These are phyloP conservation scores for Dactylellina sp. DNA, from an alignment of 2,329 filamentous ascomycete genomes.

Conservation along the genomic window DNA sequence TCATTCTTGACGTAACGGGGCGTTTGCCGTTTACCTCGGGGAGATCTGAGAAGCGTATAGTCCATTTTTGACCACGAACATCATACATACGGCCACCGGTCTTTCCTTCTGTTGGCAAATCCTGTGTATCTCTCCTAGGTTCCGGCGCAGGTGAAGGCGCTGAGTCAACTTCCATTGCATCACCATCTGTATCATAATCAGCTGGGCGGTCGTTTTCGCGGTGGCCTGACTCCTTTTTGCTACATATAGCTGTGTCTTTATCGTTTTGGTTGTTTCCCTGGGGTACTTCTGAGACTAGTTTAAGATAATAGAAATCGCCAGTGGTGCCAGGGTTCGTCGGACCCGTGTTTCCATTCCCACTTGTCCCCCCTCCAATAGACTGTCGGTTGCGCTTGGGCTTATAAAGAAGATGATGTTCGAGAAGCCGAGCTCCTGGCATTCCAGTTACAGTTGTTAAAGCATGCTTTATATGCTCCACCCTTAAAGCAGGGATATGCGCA, in stretches of 20 bases:
- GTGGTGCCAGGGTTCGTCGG: slow-evolving; percentile 32
- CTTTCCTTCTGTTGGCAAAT: not conserved
- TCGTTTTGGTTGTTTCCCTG: slow-evolving; percentile 7
- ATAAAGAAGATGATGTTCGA: slow-evolving; percentile 60
- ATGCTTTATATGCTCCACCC: slow-evolving; percentile 58
- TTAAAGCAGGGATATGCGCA: slow-evolving; percentile 58
- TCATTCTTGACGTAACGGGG: slow-evolving; percentile 53
- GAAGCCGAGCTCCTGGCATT: slow-evolving; percentile 57
- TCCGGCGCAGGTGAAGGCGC: not conserved
- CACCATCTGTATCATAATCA: slow-evolving; percentile 3
- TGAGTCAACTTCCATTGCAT: slow-evolving; percentile 46
- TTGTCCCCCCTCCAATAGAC: slow-evolving; percentile 19
- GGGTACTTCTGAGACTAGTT: slow-evolving; percentile 58
- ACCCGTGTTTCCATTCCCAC: slow-evolving; percentile 17
- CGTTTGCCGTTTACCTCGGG: slow-evolving; percentile 59
- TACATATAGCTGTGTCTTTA: not conserved
- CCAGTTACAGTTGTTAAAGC: slow-evolving; percentile 59
- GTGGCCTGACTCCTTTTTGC: slow-evolving; percentile 1
- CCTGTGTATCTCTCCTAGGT: not conserved
- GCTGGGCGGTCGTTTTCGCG: not conserved
- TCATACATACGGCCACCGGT: slow-evolving; percentile 40
- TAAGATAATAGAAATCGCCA: slow-evolving; percentile 59
- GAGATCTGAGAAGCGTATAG: slow-evolving; percentile 59
- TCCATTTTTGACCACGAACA: slow-evolving; percentile 58
- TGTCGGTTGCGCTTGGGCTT: slow-evolving; percentile 58